Evolutionary conservation across 2,329 filamentous ascomycete genomes (phyloP).

Genomic region (Alternaria rosae): DNA sequence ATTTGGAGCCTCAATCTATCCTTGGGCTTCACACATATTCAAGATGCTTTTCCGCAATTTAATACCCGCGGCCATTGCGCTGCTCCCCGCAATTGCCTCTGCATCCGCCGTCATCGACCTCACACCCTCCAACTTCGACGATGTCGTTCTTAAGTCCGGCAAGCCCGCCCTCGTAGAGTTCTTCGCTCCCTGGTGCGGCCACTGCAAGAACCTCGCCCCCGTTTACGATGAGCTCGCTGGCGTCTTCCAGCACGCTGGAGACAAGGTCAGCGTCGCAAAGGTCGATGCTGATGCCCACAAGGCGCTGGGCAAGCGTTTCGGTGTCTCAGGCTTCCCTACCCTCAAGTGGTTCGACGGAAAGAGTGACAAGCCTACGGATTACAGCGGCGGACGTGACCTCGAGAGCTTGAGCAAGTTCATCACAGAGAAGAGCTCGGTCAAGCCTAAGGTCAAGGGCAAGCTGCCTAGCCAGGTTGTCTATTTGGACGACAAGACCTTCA

Average conservation of each 20-base stretch:
- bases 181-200: slow-evolving; percentile 98
- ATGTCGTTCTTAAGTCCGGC: slow-evolving; percentile 85
- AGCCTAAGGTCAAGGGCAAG: slow-evolving; percentile 77
- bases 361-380: slow-evolving; percentile 83
- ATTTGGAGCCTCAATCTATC: slow-evolving; percentile 25
- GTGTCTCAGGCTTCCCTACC: slow-evolving; percentile 93
- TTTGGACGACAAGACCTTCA: slow-evolving; percentile 82
- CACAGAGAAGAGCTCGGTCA: slow-evolving; percentile 83
- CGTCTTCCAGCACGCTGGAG: slow-evolving; percentile 74
- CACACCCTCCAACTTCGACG: slow-evolving; percentile 88
- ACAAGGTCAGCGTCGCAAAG: slow-evolving; percentile 87
- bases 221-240: slow-evolving; percentile 89
- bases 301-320: slow-evolving; percentile 82
- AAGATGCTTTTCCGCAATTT: slow-evolving; percentile 45
- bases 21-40: slow-evolving; percentile 26
- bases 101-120: slow-evolving; percentile 90
- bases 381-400: slow-evolving; percentile 84
- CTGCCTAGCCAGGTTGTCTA: slow-evolving; percentile 78
- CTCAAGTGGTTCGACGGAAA: slow-evolving; percentile 98
- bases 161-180: slow-evolving; percentile 98
- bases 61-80: slow-evolving; percentile 42
- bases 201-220: slow-evolving; percentile 97
- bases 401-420: slow-evolving; percentile 85
- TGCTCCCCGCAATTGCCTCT: slow-evolving; percentile 55
- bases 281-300: slow-evolving; percentile 94